Percentiles rank a stretch among this genome's conserved stretches.
Evolutionary conservation across 1,284 basidiomycete species (phyloP).

Genomic region (Gymnopus androsaceus): DNA sequence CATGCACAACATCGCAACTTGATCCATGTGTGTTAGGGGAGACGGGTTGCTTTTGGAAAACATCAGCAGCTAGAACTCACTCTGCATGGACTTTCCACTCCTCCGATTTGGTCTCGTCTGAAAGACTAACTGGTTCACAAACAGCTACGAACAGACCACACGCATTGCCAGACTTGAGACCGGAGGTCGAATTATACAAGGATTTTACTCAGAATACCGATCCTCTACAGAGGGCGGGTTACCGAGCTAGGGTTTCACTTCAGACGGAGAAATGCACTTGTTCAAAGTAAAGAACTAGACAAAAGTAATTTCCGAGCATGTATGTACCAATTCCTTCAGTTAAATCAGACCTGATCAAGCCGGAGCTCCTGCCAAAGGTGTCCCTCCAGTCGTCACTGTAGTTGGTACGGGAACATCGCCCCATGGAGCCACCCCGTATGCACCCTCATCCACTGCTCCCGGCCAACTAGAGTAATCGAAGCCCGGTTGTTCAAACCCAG

Average conservation of each 20-base stretch:
- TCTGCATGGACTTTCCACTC: conserved; percentile 74
- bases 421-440: conserved; percentile 10
- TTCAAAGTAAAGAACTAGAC: too few relatives aligned
- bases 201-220: too few relatives aligned
- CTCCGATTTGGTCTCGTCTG: conserved; percentile 60
- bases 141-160: conserved; percentile 66
- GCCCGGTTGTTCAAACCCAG: conserved; percentile 20
- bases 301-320: too few relatives aligned
- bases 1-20: too few relatives aligned
- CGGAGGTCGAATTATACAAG: conserved; percentile 19
- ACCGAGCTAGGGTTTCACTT: too few relatives aligned
- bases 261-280: too few relatives aligned
- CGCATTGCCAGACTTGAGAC: conserved; percentile 31
- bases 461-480: conserved; percentile 21
- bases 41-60: too few relatives aligned
- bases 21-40: too few relatives aligned
- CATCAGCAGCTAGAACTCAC: conserved; percentile 31
- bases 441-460: conserved; percentile 7
- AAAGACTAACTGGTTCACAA: conserved; percentile 63
- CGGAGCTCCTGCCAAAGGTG: conserved; percentile 8
- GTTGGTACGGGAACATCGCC: conserved; percentile 1
- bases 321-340: too few relatives aligned
- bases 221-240: too few relatives aligned
- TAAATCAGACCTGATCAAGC: too few relatives aligned
- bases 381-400: neutral